phyloP scores from a whole-genome alignment of 148 eudicot species.

The Rhododendron williamsianum region DNA sequence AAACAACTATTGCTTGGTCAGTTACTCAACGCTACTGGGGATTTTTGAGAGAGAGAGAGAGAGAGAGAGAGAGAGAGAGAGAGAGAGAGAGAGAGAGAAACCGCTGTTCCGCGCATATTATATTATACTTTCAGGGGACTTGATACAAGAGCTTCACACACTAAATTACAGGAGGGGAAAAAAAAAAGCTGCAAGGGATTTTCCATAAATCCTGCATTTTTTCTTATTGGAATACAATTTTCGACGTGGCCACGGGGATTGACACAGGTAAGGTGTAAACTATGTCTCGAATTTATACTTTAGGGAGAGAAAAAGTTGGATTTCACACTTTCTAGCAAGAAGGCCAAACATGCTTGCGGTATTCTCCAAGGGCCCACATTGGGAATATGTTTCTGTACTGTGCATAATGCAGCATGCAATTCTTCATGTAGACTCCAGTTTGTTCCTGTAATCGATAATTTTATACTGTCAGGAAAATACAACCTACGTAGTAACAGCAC shows the following conservation, averaged over 20 bases:
- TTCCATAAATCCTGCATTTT: not conserved
- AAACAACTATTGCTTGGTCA: too few relatives aligned
- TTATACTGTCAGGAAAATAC: not conserved
- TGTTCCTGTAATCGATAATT: conserved; percentile 31
- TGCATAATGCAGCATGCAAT: conserved; percentile 49
- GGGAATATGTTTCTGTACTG: conserved; percentile 49
- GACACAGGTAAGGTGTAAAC: not conserved
- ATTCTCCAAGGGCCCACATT: conserved; percentile 48
- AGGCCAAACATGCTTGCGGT: conserved; percentile 37
- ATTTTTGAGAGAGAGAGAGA: not conserved
- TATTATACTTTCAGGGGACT: not conserved
- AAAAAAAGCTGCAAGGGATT: not conserved
- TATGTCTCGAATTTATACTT: not conserved
- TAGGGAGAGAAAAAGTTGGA: not conserved
- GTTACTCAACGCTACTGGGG: not conserved
- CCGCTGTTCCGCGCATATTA: not conserved
- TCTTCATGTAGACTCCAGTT: conserved; percentile 49
- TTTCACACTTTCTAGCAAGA: conserved; percentile 7
- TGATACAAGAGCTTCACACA: not conserved
- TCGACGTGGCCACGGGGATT: not conserved
- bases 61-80: too few relatives aligned
- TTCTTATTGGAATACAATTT: not conserved
- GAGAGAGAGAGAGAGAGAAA: not conserved
- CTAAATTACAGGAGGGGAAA: not conserved
- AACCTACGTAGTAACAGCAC: not conserved